A percentile compares a stretch with the other conserved stretches of the same genome.
phyloP scores from a whole-genome alignment of 257 asterid genomes.

The Jacaranda mimosifolia region DNA sequence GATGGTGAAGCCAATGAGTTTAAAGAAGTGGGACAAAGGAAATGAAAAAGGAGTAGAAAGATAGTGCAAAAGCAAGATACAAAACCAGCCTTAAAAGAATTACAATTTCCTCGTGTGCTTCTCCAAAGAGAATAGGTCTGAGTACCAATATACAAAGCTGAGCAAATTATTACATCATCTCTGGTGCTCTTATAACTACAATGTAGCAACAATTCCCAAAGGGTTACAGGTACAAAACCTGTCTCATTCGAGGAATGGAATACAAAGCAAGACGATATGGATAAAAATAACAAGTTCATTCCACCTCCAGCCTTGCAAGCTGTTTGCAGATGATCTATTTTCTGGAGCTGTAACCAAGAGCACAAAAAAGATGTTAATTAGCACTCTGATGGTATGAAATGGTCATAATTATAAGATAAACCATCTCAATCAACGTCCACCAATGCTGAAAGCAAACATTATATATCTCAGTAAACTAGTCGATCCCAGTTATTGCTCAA shows the following conservation, averaged over 20 bases:
- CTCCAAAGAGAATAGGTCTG: constrained; percentile 14
- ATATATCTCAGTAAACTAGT: too few species aligned
- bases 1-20: too few species aligned
- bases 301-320: constrained; percentile 46
- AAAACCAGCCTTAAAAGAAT: constrained; percentile 17
- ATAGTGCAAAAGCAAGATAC: background rate
- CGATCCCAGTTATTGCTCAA: too few species aligned
- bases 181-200: background rate
- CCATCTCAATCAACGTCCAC: constrained; percentile 3
- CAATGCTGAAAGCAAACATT: background rate
- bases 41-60: background rate
- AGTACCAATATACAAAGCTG: constrained; percentile 22
- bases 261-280: constrained; percentile 45
- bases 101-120: constrained; percentile 8
- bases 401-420: background rate
- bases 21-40: too few species aligned
- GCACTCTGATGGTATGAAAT: too few species aligned
- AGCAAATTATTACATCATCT: constrained; percentile 24
- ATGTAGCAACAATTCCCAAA: constrained; percentile 6
- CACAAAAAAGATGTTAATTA: constrained; percentile 2
- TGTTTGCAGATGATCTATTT: constrained; percentile 41
- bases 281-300: constrained; percentile 38
- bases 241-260: constrained; percentile 41
- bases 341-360: constrained; percentile 46
- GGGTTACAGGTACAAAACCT: constrained; percentile 8